phyloP scores from a whole-genome alignment of 305 asterid species.

The Fraxinus xanthoxyloides region DNA sequence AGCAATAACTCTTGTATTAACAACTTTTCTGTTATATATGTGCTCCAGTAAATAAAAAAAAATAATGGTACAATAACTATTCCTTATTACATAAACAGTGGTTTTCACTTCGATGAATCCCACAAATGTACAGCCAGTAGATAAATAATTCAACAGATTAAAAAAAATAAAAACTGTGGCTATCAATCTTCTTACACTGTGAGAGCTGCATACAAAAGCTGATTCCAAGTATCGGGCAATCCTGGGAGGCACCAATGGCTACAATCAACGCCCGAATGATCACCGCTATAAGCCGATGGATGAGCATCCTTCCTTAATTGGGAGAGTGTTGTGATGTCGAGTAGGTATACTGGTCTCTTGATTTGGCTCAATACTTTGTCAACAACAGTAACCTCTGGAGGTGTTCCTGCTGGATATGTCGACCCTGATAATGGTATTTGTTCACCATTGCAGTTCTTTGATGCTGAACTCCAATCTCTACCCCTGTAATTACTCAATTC shows the following conservation, averaged over 20 bases:
- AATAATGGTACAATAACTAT: background rate
- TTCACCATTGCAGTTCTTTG: conserved; percentile 41
- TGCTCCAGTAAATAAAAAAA: background rate
- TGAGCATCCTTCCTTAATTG: conserved; percentile 52
- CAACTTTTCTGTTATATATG: background rate
- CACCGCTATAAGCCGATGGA: conserved; percentile 40
- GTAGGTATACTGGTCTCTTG: conserved; percentile 33
- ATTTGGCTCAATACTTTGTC: conserved; percentile 32
- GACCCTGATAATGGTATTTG: conserved; percentile 37
- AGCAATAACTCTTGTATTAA: background rate
- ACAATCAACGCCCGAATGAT: conserved; percentile 40
- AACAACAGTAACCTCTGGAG: conserved; percentile 25
- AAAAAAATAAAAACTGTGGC: background rate
- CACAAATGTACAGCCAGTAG: background rate
- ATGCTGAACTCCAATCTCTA: conserved; percentile 36
- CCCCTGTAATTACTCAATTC: conserved; percentile 29
- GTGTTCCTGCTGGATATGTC: conserved; percentile 46
- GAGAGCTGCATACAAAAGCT: conserved; percentile 36
- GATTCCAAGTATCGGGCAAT: conserved; percentile 53
- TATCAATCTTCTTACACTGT: background rate
- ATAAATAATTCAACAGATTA: background rate
- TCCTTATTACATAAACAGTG: background rate
- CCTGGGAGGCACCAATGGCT: conserved; percentile 60
- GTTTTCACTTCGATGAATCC: background rate
- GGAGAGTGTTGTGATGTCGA: conserved; percentile 45